These are phyloP conservation scores for Venturia oleaginea DNA, from an alignment of 2,329 filamentous ascomycete species.

Conservation along the genomic window DNA sequence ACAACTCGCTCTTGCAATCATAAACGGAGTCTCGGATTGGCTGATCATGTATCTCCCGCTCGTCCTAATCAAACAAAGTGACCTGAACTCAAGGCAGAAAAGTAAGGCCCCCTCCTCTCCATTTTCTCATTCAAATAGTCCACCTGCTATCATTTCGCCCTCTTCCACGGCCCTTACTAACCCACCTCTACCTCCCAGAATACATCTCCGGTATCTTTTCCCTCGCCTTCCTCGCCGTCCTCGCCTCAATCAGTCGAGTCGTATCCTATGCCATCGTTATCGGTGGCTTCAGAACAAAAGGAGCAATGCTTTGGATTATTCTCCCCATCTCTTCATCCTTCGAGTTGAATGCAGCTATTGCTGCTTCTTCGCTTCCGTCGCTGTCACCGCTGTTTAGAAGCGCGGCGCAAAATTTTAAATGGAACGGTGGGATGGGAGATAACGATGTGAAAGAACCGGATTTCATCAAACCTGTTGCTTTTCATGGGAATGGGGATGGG, in stretches of 20 bases:
- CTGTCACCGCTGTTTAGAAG: background rate
- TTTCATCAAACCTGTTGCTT: background rate
- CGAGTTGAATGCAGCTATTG: background rate
- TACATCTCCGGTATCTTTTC: background rate
- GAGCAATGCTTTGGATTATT: background rate
- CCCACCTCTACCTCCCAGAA: background rate
- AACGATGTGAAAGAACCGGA: background rate
- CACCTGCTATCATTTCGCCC: no score
- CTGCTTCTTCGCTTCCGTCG: constrained; percentile 2
- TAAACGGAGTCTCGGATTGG: constrained; percentile 1
- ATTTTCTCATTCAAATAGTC: background rate
- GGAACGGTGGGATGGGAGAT: background rate
- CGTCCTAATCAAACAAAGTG: background rate
- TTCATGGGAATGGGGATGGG: background rate
- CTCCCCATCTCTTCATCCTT: constrained; percentile 1
- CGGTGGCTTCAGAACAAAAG: no score
- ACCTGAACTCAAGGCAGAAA: background rate
- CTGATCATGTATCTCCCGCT: background rate
- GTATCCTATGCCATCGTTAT: background rate
- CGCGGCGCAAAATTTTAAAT: background rate
- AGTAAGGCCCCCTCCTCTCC: background rate
- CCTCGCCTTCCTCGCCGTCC: constrained; percentile 2
- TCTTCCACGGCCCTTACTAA: background rate
- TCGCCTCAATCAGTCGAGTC: background rate
- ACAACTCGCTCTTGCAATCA: background rate